Evolutionary conservation across 202 grass and related monocot species (phyloP).

Genomic region (Tripidium arundinaceum): DNA sequence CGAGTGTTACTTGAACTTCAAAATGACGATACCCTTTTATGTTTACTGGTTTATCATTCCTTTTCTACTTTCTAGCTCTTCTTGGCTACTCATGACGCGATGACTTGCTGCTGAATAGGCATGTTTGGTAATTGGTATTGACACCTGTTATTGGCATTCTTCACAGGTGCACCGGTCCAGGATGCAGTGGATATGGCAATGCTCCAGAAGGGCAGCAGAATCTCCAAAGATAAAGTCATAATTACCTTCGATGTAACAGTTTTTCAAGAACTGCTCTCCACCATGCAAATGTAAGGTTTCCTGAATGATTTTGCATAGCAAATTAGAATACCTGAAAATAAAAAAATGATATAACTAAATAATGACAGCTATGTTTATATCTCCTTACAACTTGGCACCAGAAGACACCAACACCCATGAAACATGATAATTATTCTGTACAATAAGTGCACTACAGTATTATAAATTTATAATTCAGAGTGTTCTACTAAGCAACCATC

Average conservation of each 20-base stretch:
- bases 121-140: not conserved
- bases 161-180: conserved; percentile 36
- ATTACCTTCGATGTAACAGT: conserved; percentile 86
- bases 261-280: conserved; percentile 85
- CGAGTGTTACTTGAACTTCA: not conserved
- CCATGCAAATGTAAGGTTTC: conserved; percentile 81
- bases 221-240: conserved; percentile 91
- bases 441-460: not conserved
- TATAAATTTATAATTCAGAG: not conserved
- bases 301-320: conserved; percentile 24
- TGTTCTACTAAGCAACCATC: not conserved
- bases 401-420: not conserved
- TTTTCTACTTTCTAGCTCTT: not conserved
- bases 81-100: not conserved
- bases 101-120: not conserved
- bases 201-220: conserved; percentile 77
- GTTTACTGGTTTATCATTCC: not conserved
- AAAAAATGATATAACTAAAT: not conserved
- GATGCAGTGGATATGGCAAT: conserved; percentile 78
- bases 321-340: not conserved
- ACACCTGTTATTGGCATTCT: conserved; percentile 5
- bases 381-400: not conserved
- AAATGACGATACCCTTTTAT: not conserved
- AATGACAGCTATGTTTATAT: not conserved
- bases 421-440: not conserved